Evolutionary conservation across 352 stramenopile genomes (phyloP).

Genomic region (Globisporangium solare): DNA sequence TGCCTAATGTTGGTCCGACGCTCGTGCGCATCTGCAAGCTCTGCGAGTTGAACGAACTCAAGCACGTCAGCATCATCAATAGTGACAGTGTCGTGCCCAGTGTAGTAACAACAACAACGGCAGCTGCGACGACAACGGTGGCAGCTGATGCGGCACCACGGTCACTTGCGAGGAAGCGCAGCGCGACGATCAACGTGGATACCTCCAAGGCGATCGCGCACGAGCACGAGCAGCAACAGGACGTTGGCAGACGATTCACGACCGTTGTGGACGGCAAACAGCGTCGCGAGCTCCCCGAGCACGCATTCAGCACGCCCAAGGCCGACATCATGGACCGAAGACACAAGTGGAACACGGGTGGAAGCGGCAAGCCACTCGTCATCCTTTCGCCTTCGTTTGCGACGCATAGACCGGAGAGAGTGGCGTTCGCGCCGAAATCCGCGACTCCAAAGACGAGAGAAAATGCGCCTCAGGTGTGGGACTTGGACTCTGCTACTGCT

Average conservation of each 20-base stretch:
- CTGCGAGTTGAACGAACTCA: slow-evolving; percentile 36
- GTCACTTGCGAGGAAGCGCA: slow-evolving; percentile 5
- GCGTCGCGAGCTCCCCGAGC: slow-evolving; percentile 4
- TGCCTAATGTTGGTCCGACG: slow-evolving; percentile 60
- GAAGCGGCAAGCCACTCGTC: slow-evolving; percentile 12
- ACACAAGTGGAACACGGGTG: slow-evolving; percentile 15
- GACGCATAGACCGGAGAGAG: slow-evolving; percentile 1
- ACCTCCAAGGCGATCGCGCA: slow-evolving; percentile 7
- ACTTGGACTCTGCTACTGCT: too few species aligned
- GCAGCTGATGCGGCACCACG: neutral
- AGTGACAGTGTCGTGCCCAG: too few species aligned
- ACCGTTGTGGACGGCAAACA: slow-evolving; percentile 11
- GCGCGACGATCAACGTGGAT: slow-evolving; percentile 14
- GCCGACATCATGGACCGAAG: slow-evolving; percentile 3
- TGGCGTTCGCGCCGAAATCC: neutral
- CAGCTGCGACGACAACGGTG: neutral
- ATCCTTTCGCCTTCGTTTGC: slow-evolving; percentile 12
- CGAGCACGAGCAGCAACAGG: slow-evolving; percentile 1
- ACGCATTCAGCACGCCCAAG: slow-evolving; percentile 21
- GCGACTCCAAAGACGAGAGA: too few species aligned
- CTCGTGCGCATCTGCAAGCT: slow-evolving; percentile 59
- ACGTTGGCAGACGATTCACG: slow-evolving; percentile 10
- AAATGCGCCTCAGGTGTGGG: too few species aligned
- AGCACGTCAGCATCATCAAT: slow-evolving; percentile 4
- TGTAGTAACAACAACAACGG: neutral